Evolutionary conservation across 225 moss, liverwort and hornwort genomes (phyloP).

Genomic region (Physcomitrium patens): DNA sequence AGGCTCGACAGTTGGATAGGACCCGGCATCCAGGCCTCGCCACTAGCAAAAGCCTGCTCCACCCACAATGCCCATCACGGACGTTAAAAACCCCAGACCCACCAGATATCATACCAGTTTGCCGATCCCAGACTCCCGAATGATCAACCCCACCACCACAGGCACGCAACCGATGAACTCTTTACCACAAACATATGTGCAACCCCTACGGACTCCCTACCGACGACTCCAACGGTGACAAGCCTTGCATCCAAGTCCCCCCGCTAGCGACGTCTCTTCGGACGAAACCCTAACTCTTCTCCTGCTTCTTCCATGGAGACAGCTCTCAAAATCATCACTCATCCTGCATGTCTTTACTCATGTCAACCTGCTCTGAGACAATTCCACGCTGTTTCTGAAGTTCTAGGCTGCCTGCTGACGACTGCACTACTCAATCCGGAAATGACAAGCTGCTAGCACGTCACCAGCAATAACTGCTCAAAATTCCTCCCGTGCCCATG

Average conservation of each 20-base stretch:
- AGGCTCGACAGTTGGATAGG: constrained; percentile 69
- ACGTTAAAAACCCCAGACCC: constrained; percentile 12
- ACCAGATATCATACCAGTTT: background rate
- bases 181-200: constrained; percentile 17
- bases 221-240: constrained; percentile 2
- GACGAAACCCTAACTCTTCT: constrained; percentile 10
- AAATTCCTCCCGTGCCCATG: background rate
- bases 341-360: constrained; percentile 7
- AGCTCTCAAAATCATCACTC: constrained; percentile 34
- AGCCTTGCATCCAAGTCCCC: background rate
- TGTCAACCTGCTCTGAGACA: constrained; percentile 26
- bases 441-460: constrained; percentile 6
- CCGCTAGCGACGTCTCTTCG: background rate
- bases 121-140: background rate
- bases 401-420: background rate
- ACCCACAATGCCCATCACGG: constrained; percentile 14
- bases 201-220: constrained; percentile 3
- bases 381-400: background rate
- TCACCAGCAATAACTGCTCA: background rate
- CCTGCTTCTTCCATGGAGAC: background rate
- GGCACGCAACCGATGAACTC: constrained; percentile 1
- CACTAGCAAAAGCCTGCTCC: constrained; percentile 69
- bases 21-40: constrained; percentile 75
- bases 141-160: constrained; percentile 11
- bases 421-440: constrained; percentile 8